A percentile compares a stretch with the other conserved stretches of the same genome.
Evolutionary conservation across 345 rosid species (phyloP).

Genomic region (Salix suchowensis): DNA sequence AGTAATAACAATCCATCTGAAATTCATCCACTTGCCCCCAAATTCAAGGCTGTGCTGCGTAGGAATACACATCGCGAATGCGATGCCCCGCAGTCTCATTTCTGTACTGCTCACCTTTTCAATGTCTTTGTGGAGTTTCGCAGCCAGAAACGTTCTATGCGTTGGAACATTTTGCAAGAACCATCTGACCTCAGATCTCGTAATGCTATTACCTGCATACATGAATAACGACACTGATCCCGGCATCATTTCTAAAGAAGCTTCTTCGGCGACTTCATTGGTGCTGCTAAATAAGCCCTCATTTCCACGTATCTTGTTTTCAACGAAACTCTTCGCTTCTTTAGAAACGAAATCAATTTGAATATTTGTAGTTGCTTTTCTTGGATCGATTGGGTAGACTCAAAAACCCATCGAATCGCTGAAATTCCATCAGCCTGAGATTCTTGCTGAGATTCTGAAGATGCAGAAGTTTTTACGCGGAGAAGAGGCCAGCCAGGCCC

Average conservation of each 20-base stretch:
- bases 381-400: background rate
- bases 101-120: too few relatives aligned
- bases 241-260: background rate
- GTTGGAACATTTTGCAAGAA: too few relatives aligned
- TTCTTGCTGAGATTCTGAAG: conserved; percentile 19
- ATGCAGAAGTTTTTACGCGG: conserved; percentile 7
- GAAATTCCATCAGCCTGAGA: conserved; percentile 1
- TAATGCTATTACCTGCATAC: conserved; percentile 1
- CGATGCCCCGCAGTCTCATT: too few relatives aligned
- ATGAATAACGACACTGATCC: background rate
- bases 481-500: conserved; percentile 46
- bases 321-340: background rate
- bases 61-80: too few relatives aligned
- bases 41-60: too few relatives aligned
- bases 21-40: too few relatives aligned
- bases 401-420: background rate
- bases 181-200: too few relatives aligned
- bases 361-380: background rate
- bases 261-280: conserved; percentile 11
- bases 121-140: too few relatives aligned
- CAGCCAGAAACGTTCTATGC: too few relatives aligned
- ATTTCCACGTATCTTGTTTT: background rate
- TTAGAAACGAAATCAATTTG: background rate
- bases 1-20: too few relatives aligned
- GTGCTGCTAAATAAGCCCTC: conserved; percentile 1